phyloP scores from a whole-genome alignment of 768 basidiomycete species.

The Tephrocybe sp. region DNA sequence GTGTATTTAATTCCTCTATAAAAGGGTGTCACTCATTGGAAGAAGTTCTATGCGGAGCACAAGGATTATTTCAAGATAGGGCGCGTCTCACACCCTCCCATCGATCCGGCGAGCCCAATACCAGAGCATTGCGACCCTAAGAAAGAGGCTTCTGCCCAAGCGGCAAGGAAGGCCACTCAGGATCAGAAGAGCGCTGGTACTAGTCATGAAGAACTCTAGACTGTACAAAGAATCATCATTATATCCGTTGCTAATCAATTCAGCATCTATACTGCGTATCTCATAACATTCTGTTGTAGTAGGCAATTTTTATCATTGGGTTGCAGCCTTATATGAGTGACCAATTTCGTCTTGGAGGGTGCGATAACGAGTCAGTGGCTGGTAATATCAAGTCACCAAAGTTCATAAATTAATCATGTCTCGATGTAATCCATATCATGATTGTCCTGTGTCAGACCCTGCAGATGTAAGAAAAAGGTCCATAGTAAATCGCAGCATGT shows the following conservation, averaged over 20 bases:
- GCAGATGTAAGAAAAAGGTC: too few relatives aligned
- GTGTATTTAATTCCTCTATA: not conserved
- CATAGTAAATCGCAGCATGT: too few relatives aligned
- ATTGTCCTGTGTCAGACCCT: not conserved
- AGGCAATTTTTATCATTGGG: too few relatives aligned
- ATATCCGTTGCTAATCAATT: not conserved
- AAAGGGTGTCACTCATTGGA: slow-evolving; percentile 86
- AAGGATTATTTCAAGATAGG: slow-evolving; percentile 81
- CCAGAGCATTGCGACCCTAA: slow-evolving; percentile 74
- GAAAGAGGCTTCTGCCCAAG: slow-evolving; percentile 41
- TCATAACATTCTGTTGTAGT: too few relatives aligned
- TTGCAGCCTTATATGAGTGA: too few relatives aligned
- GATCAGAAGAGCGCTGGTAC: slow-evolving; percentile 20
- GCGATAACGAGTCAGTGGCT: too few relatives aligned
- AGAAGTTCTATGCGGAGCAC: slow-evolving; percentile 82
- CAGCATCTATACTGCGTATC: too few relatives aligned
- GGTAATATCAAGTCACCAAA: too few relatives aligned
- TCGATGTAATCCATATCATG: slow-evolving; percentile 13
- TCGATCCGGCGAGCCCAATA: slow-evolving; percentile 74
- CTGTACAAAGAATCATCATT: not conserved
- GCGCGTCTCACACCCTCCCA: slow-evolving; percentile 70
- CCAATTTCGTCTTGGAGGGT: too few relatives aligned
- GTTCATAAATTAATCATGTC: too few relatives aligned
- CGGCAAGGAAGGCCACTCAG: slow-evolving; percentile 21
- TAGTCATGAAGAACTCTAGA: slow-evolving; percentile 39